These are phyloP conservation scores for Paraphoma chrysanthemicola DNA, from an alignment of 2,329 filamentous ascomycete genomes.

Conservation along the genomic window DNA sequence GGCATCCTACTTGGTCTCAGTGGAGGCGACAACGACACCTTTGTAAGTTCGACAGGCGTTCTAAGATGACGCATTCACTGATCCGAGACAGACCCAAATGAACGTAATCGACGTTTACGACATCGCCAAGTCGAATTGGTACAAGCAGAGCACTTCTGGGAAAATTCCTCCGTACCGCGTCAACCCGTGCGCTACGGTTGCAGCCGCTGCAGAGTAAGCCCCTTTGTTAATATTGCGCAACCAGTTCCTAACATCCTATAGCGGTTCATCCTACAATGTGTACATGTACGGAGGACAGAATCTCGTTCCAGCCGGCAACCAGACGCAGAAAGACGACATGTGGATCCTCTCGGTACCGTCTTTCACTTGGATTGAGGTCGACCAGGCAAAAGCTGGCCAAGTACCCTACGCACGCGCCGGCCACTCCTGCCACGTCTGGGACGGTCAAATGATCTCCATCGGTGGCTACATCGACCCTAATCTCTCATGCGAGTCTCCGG, in stretches of 20 bases:
- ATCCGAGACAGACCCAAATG: conserved; percentile 63
- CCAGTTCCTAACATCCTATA: conserved; percentile 25
- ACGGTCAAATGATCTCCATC: conserved; percentile 80
- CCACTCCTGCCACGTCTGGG: conserved; percentile 79
- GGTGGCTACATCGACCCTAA: conserved; percentile 72
- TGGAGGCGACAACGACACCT: conserved; percentile 72
- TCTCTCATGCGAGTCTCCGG: conserved; percentile 70
- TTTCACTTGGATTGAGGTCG: conserved; percentile 79
- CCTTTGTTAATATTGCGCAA: neutral
- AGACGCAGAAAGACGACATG: conserved; percentile 72
- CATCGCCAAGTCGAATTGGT: conserved; percentile 73
- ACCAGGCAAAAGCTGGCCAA: conserved; percentile 50
- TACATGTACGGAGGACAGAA: conserved; percentile 83
- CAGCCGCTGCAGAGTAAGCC: conserved; percentile 67
- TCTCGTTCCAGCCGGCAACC: conserved; percentile 65
- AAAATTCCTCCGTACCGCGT: conserved; percentile 65
- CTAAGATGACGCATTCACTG: conserved; percentile 2
- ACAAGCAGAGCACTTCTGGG: conserved; percentile 72
- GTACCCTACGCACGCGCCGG: conserved; percentile 69
- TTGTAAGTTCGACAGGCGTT: conserved; percentile 55
- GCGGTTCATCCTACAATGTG: conserved; percentile 75
- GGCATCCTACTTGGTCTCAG: conserved; percentile 81
- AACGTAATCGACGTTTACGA: conserved; percentile 83
- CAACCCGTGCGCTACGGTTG: conserved; percentile 76
- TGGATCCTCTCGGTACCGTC: conserved; percentile 82